These are phyloP conservation scores for Leccinum truebloodii DNA, from an alignment of 768 basidiomycete species.

Conservation along the genomic window DNA sequence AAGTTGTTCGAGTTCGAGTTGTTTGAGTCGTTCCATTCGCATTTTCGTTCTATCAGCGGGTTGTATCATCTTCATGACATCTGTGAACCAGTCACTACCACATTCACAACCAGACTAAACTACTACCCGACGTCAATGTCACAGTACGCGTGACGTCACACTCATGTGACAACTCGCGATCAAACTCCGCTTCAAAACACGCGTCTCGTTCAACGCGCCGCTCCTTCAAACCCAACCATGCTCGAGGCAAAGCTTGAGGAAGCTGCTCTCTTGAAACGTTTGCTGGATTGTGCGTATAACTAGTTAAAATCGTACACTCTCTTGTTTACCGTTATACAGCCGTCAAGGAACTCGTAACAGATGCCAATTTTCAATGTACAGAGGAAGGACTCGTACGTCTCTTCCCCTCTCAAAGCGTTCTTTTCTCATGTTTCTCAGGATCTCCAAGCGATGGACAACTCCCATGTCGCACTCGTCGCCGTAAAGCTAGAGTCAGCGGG, in stretches of 20 bases:
- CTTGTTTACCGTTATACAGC: constrained; percentile 47
- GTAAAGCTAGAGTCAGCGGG: constrained; percentile 78
- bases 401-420: not conserved
- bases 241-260: constrained; percentile 90
- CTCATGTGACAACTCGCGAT: constrained; percentile 30
- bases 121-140: constrained; percentile 9
- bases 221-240: constrained; percentile 43
- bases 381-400: constrained; percentile 85
- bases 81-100: constrained; percentile 4
- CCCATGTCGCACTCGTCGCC: constrained; percentile 95
- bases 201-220: constrained; percentile 31
- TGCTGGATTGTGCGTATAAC: constrained; percentile 76
- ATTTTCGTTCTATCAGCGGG: constrained; percentile 46
- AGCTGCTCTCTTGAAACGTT: constrained; percentile 87
- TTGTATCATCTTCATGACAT: constrained; percentile 1
- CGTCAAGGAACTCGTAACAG: constrained; percentile 95
- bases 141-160: constrained; percentile 29
- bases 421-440: constrained; percentile 41
- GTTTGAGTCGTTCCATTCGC: constrained; percentile 46
- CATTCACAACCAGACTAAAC: not conserved
- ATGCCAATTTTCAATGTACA: constrained; percentile 96
- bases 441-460: constrained; percentile 99
- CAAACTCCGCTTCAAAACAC: constrained; percentile 39
- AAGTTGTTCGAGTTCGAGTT: constrained; percentile 54
- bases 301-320: no score